These are phyloP conservation scores for Fomitopsis pinicola DNA, from an alignment of 1,284 basidiomycete genomes.

Conservation along the genomic window DNA sequence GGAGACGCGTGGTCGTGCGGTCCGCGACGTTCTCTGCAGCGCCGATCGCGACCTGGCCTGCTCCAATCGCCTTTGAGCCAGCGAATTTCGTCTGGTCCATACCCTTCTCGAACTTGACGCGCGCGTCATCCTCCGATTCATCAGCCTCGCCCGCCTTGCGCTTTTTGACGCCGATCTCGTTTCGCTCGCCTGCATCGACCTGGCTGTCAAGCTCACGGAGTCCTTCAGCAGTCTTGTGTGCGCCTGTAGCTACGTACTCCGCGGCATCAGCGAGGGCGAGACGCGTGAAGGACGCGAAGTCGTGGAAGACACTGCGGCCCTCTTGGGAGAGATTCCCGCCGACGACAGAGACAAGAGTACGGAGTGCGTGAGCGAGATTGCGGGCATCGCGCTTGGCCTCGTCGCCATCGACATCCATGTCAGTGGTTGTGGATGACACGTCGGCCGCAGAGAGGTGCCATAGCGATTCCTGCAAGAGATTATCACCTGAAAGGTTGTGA, in stretches of 20 bases:
- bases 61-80: slow-evolving; percentile 53
- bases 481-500: slow-evolving; percentile 40
- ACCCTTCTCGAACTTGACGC: slow-evolving; percentile 53
- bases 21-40: slow-evolving; percentile 40
- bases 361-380: slow-evolving; percentile 43
- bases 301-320: slow-evolving; percentile 46
- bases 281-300: slow-evolving; percentile 59
- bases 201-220: slow-evolving; percentile 51
- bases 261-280: slow-evolving; percentile 61
- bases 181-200: slow-evolving; percentile 54
- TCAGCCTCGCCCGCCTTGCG: slow-evolving; percentile 42
- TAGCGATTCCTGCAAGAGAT: slow-evolving; percentile 56
- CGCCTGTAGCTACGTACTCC: slow-evolving; percentile 48
- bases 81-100: slow-evolving; percentile 59
- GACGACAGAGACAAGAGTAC: slow-evolving; percentile 43
- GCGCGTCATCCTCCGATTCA: slow-evolving; percentile 34
- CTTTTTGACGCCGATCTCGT: slow-evolving; percentile 45
- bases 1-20: slow-evolving; percentile 36
- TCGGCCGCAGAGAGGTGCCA: slow-evolving; percentile 58
- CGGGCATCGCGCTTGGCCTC: slow-evolving; percentile 45
- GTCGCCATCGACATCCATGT: slow-evolving; percentile 33
- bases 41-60: slow-evolving; percentile 37
- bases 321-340: slow-evolving; percentile 52
- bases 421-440: slow-evolving; percentile 32
- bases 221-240: slow-evolving; percentile 42